These are phyloP conservation scores for Colletotrichum sansevieriae DNA, from an alignment of 2,329 filamentous ascomycete genomes.

Conservation along the genomic window DNA sequence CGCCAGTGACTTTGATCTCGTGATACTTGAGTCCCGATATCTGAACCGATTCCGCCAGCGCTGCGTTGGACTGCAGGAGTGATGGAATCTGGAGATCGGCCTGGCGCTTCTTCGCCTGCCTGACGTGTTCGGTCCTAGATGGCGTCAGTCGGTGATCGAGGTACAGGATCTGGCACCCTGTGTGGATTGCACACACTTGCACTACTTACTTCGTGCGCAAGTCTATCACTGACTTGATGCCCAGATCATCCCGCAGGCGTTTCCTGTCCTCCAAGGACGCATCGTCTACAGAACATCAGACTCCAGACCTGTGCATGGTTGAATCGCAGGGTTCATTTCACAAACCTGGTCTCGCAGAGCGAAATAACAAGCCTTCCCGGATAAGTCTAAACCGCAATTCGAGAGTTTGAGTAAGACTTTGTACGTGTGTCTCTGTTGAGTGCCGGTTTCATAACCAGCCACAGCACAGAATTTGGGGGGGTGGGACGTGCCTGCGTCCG, in stretches of 20 bases:
- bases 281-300: slow-evolving; percentile 66
- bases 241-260: slow-evolving; percentile 69
- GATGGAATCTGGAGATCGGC: slow-evolving; percentile 59
- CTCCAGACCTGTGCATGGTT: not conserved
- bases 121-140: slow-evolving; percentile 77
- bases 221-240: slow-evolving; percentile 81
- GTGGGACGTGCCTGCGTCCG: slow-evolving; percentile 63
- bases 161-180: slow-evolving; percentile 28
- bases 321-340: not conserved
- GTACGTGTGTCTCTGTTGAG: slow-evolving; percentile 16
- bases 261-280: slow-evolving; percentile 75
- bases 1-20: slow-evolving; percentile 81
- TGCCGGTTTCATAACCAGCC: slow-evolving; percentile 21
- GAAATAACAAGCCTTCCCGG: slow-evolving; percentile 74
- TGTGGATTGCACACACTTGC: slow-evolving; percentile 1
- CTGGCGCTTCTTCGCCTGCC: slow-evolving; percentile 73
- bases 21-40: slow-evolving; percentile 75
- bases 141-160: slow-evolving; percentile 24
- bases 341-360: slow-evolving; percentile 74
- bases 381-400: slow-evolving; percentile 56
- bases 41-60: slow-evolving; percentile 67
- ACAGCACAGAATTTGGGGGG: not conserved
- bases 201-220: slow-evolving; percentile 76
- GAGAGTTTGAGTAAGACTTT: slow-evolving; percentile 7
- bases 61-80: slow-evolving; percentile 61